A percentile compares a stretch with the other conserved stretches of the same genome.
phyloP scores from a whole-genome alignment of 352 stramenopile genomes.

The Globisporangium okanoganense region DNA sequence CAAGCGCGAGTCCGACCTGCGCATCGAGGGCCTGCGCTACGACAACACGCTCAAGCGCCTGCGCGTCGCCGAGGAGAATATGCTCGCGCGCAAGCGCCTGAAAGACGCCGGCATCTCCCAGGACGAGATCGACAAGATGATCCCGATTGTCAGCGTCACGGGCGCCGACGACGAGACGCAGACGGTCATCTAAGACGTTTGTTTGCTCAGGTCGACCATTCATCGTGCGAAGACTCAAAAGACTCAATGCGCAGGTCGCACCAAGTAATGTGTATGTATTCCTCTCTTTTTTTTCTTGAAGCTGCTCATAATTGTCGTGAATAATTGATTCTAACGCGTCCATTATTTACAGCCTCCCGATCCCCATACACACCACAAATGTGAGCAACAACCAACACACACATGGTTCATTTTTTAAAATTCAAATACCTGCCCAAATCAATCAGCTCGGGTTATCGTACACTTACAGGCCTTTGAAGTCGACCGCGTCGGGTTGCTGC shows the following conservation, averaged over 20 bases:
- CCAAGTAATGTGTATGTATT: neutral
- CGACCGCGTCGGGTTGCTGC: slow-evolving; percentile 3
- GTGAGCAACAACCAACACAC: neutral
- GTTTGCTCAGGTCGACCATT: neutral
- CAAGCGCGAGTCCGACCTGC: slow-evolving; percentile 20
- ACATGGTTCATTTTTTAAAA: neutral
- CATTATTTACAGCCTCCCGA: too few species aligned
- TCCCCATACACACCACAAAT: neutral
- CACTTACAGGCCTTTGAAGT: neutral
- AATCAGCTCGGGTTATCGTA: too few species aligned
- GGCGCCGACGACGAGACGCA: neutral
- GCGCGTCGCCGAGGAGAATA: slow-evolving; percentile 16
- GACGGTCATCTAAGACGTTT: slow-evolving; percentile 1
- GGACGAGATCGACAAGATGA: slow-evolving; percentile 19
- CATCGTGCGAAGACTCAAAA: too few species aligned
- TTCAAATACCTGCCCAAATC: neutral
- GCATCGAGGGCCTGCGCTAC: slow-evolving; percentile 18
- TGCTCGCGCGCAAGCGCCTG: slow-evolving; percentile 43
- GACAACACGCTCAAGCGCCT: slow-evolving; percentile 22
- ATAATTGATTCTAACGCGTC: too few species aligned
- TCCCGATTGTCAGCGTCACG: slow-evolving; percentile 7
- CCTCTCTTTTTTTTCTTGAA: neutral
- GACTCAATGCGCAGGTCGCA: too few species aligned
- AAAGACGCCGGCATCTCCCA: slow-evolving; percentile 28
- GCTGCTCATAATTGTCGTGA: neutral